Conservation (phyloP, 352 stramenopile genomes). For the Globisporangium radiosum region DNA sequence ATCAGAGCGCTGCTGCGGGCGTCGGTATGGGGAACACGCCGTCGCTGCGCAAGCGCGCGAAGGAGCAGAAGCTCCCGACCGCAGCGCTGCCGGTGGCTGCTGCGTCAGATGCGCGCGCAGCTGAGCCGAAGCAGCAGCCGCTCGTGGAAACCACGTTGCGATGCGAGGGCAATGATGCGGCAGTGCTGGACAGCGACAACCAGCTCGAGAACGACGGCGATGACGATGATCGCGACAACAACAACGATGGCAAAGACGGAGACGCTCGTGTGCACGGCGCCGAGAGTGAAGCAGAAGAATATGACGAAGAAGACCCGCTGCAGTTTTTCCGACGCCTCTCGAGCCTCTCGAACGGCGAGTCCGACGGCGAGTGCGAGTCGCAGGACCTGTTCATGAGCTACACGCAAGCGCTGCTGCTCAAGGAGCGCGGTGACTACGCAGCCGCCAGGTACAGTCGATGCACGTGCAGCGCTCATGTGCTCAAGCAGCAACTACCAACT, state of each 20-base stretch:
- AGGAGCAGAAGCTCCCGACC: not conserved
- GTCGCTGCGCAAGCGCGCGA: constrained; percentile 5
- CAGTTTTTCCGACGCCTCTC: constrained; percentile 22
- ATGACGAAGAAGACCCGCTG: constrained; percentile 14
- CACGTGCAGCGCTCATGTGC: not conserved
- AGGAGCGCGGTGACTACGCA: constrained; percentile 25
- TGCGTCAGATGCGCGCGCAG: not conserved
- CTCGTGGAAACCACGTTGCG: not conserved
- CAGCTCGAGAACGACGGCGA: not conserved
- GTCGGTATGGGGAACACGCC: constrained; percentile 11
- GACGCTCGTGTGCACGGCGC: not conserved
- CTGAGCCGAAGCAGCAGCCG: not conserved
- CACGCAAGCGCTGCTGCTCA: constrained; percentile 37
- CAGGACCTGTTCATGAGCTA: constrained; percentile 28
- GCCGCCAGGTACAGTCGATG: constrained; percentile 19
- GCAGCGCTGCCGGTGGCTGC: not conserved
- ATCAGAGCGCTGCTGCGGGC: not conserved
- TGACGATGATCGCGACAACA: not conserved
- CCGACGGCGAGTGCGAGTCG: constrained; percentile 1
- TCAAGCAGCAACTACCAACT: no score
- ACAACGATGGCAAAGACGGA: not conserved
- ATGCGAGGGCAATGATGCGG: not conserved
- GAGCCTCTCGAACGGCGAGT: not conserved
- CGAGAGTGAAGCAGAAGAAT: constrained; percentile 2
- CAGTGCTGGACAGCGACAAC: not conserved